phyloP scores from a whole-genome alignment of 148 eudicot species.

The Rhododendron williamsianum region DNA sequence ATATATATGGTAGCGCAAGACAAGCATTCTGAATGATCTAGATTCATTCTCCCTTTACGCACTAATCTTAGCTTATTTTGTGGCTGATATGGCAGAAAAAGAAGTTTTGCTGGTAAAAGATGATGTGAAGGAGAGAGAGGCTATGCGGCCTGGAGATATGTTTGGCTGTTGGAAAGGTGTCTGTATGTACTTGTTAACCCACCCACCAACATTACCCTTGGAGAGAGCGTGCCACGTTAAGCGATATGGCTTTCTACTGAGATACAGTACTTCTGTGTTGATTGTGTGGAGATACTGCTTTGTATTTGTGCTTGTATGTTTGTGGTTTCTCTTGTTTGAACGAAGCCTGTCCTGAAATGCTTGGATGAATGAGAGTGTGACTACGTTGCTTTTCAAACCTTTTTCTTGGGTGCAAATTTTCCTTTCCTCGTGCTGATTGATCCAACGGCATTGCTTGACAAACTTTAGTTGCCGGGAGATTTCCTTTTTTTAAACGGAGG shows the following conservation, averaged over 20 bases:
- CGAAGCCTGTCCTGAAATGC: not conserved
- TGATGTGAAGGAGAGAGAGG: not conserved
- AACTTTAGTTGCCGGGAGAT: not conserved
- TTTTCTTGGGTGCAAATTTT: not conserved
- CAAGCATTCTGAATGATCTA: not conserved
- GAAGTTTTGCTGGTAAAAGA: constrained; percentile 62
- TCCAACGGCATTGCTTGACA: not conserved
- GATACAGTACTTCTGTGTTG: not conserved
- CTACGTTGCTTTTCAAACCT: not conserved
- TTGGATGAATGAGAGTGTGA: not conserved
- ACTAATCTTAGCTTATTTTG: not conserved
- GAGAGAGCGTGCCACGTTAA: not conserved
- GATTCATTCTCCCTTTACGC: not conserved
- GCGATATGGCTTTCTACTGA: not conserved
- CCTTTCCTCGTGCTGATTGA: not conserved
- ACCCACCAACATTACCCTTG: not conserved
- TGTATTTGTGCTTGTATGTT: not conserved
- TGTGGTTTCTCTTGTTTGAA: not conserved
- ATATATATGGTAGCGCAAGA: not conserved
- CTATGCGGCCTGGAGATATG: not conserved
- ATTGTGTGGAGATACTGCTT: not conserved
- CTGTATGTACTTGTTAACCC: not conserved
- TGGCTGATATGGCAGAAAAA: constrained; percentile 44
- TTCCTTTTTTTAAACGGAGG: no score
- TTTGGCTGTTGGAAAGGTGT: not conserved